Percentiles rank a stretch among this genome's conserved stretches.
phyloP scores from a whole-genome alignment of 2,329 filamentous ascomycete genomes.

The Trichoderma hamatum region DNA sequence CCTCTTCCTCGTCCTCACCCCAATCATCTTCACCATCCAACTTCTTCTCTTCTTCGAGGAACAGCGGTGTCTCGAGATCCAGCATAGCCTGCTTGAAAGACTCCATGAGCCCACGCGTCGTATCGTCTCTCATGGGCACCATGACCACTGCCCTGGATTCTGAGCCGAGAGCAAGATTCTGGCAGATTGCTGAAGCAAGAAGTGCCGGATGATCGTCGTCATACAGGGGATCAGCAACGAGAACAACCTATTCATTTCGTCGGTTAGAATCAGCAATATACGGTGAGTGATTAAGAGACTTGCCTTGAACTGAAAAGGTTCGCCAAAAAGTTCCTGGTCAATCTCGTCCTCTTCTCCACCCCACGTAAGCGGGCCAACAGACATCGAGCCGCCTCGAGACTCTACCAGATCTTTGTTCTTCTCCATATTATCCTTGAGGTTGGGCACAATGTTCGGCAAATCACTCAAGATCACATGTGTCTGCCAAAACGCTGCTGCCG shows the following conservation, averaged over 20 bases:
- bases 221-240: conserved; percentile 87
- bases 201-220: conserved; percentile 78
- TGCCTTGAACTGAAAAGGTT: conserved; percentile 56
- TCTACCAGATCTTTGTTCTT: conserved; percentile 63
- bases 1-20: conserved; percentile 56
- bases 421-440: conserved; percentile 73
- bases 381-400: conserved; percentile 57
- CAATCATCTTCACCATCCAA: conserved; percentile 75
- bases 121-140: conserved; percentile 75
- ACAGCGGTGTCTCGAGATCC: conserved; percentile 49
- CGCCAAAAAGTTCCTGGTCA: conserved; percentile 50
- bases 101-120: conserved; percentile 62
- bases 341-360: conserved; percentile 52
- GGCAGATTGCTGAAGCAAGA: conserved; percentile 69
- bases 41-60: conserved; percentile 62
- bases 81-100: conserved; percentile 66
- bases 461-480: conserved; percentile 76
- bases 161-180: conserved; percentile 62
- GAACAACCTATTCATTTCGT: conserved; percentile 59
- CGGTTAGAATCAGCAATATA: not conserved
- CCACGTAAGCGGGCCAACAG: conserved; percentile 76
- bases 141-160: conserved; percentile 74
- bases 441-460: conserved; percentile 78
- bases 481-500: conserved; percentile 73
- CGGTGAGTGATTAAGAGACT: not conserved